A percentile compares a stretch with the other conserved stretches of the same genome.
phyloP scores from a whole-genome alignment of 1,284 basidiomycete genomes.

The Polyporus tsugae region DNA sequence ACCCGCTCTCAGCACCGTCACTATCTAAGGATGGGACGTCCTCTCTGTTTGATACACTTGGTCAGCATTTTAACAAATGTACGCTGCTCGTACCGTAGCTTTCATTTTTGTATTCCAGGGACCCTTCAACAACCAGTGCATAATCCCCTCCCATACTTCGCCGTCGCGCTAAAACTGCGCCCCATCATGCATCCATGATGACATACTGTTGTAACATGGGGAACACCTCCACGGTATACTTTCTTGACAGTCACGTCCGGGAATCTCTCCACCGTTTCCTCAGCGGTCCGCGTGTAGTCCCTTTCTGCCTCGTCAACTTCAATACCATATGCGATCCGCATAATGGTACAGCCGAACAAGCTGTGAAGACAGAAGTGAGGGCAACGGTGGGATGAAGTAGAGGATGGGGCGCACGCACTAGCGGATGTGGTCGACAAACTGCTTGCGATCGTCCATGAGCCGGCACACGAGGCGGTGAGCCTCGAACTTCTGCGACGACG shows the following conservation, averaged over 20 bases:
- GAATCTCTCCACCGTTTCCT: conserved; percentile 10
- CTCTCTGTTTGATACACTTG: conserved; percentile 4
- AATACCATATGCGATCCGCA: not conserved
- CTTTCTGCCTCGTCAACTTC: conserved; percentile 15
- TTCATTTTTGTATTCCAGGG: conserved; percentile 2
- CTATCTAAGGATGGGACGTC: conserved; percentile 10
- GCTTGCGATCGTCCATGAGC: not conserved
- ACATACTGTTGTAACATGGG: conserved; percentile 1
- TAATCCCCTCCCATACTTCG: not conserved
- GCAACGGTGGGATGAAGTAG: not conserved
- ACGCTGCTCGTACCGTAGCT: not conserved
- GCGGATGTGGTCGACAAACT: conserved; percentile 18
- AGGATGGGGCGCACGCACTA: conserved; percentile 13
- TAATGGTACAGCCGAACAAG: conserved; percentile 21
- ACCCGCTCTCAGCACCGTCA: conserved; percentile 10
- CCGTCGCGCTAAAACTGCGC: conserved; percentile 16
- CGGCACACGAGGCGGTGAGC: conserved; percentile 14
- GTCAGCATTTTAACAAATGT: not conserved
- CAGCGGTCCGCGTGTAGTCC: conserved; percentile 13
- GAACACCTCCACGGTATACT: not conserved
- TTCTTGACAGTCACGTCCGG: conserved; percentile 5
- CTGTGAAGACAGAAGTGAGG: conserved; percentile 1
- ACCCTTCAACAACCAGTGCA: not conserved
- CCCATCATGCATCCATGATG: conserved; percentile 6
- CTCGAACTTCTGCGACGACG: conserved; percentile 9